Base-by-base conservation (phyloP, 805 yeast genomes). In the Kuraishia borneana region DNA sequence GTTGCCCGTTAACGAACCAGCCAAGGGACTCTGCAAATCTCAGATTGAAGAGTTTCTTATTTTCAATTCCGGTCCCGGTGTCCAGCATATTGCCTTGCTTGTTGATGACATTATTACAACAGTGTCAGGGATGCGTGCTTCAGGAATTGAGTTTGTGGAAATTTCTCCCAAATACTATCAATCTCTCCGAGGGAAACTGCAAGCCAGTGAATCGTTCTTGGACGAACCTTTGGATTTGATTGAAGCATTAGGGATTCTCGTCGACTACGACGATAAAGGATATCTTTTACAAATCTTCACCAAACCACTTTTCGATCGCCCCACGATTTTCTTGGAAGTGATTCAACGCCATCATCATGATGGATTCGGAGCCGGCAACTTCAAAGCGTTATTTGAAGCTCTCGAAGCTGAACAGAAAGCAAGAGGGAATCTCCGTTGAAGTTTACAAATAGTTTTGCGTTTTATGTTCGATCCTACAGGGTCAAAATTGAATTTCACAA, bases 351-450 rank as follows among this genome's bases (percentile, higher is more conserved):
- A 68, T 44, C 79, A 82, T 46, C 88, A 82, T 50, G 68, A 77
- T 39, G 95, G 95, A 0, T 84, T 84, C 55, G 95, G 95, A 1
- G 85, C 85, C 33, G 95, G 95, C 2, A 84, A 87, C 40, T 84
- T 84, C 60, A 80, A 75, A 50, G 82, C 92, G 0, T 58, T 85
- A 26, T 84, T 82, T 48, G 88, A 83, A 48, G 72, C 81, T 5
- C 74, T 84, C 37, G 95, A 84, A 51, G 65, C 65, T n/a, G 88
- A 83, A 43, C 95, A 84, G 51, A 63, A 52, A 37, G 47, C 55
- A 33, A 68, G 95, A 34, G 94, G 94, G 1, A 83, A 83, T 12
- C 53, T 74, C 18, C 40, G 41, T 4, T 18, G 19, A 28, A 13
- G 10, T 17, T 7, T 10, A 31, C 9, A 26, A 5, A 29, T 5